These are phyloP conservation scores for Holtermannia corniformis DNA, from an alignment of 768 basidiomycete species.

Conservation along the genomic window DNA sequence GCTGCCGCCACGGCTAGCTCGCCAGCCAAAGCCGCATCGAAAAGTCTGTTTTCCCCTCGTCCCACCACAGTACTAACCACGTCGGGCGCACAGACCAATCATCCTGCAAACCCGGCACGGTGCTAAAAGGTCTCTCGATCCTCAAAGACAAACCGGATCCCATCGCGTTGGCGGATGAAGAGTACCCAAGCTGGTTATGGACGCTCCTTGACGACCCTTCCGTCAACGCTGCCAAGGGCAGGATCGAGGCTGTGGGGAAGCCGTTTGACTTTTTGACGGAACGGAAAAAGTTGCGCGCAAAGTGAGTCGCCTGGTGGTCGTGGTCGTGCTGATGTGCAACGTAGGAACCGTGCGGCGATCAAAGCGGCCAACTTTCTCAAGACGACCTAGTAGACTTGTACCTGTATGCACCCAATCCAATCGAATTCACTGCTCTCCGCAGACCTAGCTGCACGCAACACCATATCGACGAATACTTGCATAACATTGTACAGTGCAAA, in stretches of 20 bases:
- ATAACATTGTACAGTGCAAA: too few species aligned
- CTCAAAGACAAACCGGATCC: conserved; percentile 73
- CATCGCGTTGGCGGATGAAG: conserved; percentile 65
- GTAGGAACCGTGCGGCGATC: conserved; percentile 51
- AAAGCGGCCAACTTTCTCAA: conserved; percentile 80
- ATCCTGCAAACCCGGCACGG: conserved; percentile 52
- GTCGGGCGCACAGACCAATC: conserved; percentile 25
- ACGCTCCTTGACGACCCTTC: conserved; percentile 47
- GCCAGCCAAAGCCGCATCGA: not conserved
- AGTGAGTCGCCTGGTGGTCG: conserved; percentile 20
- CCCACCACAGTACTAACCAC: not conserved
- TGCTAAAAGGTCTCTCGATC: conserved; percentile 70
- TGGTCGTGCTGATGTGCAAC: not conserved
- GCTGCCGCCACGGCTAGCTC: not conserved
- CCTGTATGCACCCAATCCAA: too few species aligned
- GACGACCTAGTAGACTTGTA: conserved; percentile 39
- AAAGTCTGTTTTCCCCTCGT: not conserved
- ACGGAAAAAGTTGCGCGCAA: conserved; percentile 30
- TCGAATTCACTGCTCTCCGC: too few species aligned
- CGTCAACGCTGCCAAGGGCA: not conserved
- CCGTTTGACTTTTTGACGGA: conserved; percentile 24
- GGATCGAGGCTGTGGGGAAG: not conserved
- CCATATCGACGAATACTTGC: too few species aligned
- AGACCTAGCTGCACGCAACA: too few species aligned
- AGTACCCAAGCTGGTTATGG: conserved; percentile 89